These are phyloP conservation scores for Onygenales sp. DNA, from an alignment of 2,329 filamentous ascomycete genomes.

Conservation along the genomic window DNA sequence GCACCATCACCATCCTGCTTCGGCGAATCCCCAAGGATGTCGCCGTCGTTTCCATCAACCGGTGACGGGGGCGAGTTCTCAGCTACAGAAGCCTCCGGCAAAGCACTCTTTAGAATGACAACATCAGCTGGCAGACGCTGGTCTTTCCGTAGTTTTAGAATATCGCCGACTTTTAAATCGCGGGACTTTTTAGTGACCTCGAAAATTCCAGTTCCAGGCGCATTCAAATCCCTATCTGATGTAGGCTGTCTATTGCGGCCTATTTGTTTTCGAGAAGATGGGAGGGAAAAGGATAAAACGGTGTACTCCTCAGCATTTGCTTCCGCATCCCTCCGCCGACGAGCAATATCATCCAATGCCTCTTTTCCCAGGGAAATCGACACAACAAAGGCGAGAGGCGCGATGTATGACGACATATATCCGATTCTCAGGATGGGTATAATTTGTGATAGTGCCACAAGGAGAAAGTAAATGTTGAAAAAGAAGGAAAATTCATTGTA, in stretches of 20 bases:
- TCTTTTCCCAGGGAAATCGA: conserved; percentile 91
- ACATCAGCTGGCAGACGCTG: conserved; percentile 92
- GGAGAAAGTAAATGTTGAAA: conserved; percentile 97
- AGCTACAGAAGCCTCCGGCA: background rate
- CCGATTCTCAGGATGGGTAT: conserved; percentile 85
- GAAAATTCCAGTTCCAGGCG: conserved; percentile 33
- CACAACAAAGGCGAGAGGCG: conserved; percentile 83
- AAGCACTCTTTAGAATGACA: conserved; percentile 69
- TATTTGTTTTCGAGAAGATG: conserved; percentile 10
- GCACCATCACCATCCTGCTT: conserved; percentile 19
- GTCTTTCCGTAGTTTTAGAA: conserved; percentile 86
- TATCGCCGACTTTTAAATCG: conserved; percentile 86
- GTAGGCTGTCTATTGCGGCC: conserved; percentile 7
- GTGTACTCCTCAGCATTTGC: conserved; percentile 88
- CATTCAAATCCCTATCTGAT: conserved; percentile 19
- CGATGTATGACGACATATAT: conserved; percentile 89
- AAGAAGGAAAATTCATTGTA: conserved; percentile 99
- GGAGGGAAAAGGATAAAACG: conserved; percentile 58
- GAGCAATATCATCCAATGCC: conserved; percentile 82
- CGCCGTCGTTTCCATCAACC: background rate
- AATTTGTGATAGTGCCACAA: conserved; percentile 87
- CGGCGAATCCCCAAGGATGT: conserved; percentile 8
- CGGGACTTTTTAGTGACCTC: conserved; percentile 74
- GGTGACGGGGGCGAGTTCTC: background rate
- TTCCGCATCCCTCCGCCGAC: conserved; percentile 79